Evolutionary conservation across 2,329 filamentous ascomycete species (phyloP).

Genomic region (Fusarium neocosmosporiellum): DNA sequence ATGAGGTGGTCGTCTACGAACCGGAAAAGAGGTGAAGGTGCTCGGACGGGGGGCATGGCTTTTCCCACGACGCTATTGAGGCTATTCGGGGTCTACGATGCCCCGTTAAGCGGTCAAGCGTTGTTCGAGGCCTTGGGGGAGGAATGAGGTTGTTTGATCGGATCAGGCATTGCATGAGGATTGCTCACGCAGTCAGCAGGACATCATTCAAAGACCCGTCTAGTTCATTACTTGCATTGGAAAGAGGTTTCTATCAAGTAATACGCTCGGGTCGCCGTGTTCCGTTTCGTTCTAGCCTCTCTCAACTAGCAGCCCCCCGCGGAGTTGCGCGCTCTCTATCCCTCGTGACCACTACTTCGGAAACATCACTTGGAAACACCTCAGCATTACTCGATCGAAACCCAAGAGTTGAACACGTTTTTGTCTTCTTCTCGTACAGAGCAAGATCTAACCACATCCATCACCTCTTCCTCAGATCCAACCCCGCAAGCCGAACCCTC

Average conservation of each 20-base stretch:
- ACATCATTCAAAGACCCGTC: background rate
- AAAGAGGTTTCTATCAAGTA: conserved; percentile 33
- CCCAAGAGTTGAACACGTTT: conserved; percentile 11
- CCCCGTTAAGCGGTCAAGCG: background rate
- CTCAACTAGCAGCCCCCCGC: background rate
- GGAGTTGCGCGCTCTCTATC: conserved; percentile 8
- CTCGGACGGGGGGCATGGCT: background rate
- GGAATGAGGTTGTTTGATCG: background rate
- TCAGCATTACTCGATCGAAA: conserved; percentile 31
- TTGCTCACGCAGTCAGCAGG: conserved; percentile 3
- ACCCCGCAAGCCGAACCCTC: background rate
- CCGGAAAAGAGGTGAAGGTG: background rate
- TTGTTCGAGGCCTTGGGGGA: background rate
- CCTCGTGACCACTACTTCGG: background rate
- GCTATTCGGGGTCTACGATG: conserved; percentile 16
- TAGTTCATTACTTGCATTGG: background rate
- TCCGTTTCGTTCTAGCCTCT: conserved; percentile 7
- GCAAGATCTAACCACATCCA: conserved; percentile 14
- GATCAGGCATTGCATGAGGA: background rate
- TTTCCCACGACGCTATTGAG: background rate
- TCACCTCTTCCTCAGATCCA: conserved; percentile 6
- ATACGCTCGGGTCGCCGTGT: conserved; percentile 9
- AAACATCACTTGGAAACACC: background rate
- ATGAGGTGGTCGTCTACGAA: conserved; percentile 31
- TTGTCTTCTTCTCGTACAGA: conserved; percentile 1